Conservation (phyloP, 2,329 filamentous ascomycete genomes). For the Emergomyces africanus region DNA sequence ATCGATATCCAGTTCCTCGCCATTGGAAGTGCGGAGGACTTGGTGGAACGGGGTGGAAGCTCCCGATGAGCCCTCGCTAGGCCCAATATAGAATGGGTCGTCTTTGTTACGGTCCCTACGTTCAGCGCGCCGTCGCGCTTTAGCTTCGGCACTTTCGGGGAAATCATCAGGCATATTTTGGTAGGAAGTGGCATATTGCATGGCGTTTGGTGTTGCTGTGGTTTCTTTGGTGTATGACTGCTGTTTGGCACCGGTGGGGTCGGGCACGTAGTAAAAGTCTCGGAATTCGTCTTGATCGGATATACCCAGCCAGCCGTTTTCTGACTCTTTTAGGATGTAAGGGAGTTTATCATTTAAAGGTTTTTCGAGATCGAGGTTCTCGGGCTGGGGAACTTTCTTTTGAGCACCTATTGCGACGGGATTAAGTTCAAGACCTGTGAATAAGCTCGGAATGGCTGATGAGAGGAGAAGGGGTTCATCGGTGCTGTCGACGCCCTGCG, state of each 20-base stretch:
- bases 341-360: conserved; percentile 67
- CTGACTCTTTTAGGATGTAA: conserved; percentile 47
- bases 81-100: conserved; percentile 86
- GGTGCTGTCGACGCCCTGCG: conserved; percentile 16
- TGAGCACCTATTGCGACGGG: conserved; percentile 77
- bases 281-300: conserved; percentile 33
- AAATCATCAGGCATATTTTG: conserved; percentile 17
- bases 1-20: conserved; percentile 75
- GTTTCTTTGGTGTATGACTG: conserved; percentile 15
- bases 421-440: conserved; percentile 76
- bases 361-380: conserved; percentile 63
- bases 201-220: conserved; percentile 8
- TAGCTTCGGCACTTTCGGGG: conserved; percentile 59
- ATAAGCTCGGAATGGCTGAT: conserved; percentile 79
- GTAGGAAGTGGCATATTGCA: conserved; percentile 22
- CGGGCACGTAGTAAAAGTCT: conserved; percentile 28
- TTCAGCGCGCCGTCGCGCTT: conserved; percentile 62
- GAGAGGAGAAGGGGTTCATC: conserved; percentile 76
- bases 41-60: conserved; percentile 67
- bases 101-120: conserved; percentile 72
- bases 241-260: conserved; percentile 11
- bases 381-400: conserved; percentile 68
- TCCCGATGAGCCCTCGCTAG: conserved; percentile 41
- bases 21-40: conserved; percentile 59
- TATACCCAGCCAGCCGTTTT: conserved; percentile 36